Evolutionary conservation across 345 rosid genomes (phyloP).

Genomic region (Acer negundo): DNA sequence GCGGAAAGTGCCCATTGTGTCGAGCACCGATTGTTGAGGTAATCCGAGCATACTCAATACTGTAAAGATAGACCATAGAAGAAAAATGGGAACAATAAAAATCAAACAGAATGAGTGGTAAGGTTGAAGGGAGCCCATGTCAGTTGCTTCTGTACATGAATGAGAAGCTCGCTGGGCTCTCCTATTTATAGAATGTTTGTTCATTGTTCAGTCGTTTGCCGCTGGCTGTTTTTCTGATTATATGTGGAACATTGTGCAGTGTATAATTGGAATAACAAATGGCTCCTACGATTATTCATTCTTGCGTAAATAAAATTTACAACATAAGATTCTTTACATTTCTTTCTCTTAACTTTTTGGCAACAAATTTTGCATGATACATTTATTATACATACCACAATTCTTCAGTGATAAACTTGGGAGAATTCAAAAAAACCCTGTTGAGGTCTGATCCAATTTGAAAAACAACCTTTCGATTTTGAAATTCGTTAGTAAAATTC

Average conservation of each 20-base stretch:
- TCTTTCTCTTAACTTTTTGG: background rate
- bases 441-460: too few species aligned
- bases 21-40: constrained; percentile 96
- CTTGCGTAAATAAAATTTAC: constrained; percentile 46
- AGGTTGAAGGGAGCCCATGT: constrained; percentile 19
- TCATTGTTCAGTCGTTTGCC: constrained; percentile 27
- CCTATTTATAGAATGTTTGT: constrained; percentile 24
- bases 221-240: constrained; percentile 41
- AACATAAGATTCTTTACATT: constrained; percentile 16
- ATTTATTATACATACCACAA: too few species aligned
- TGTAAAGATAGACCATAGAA: constrained; percentile 42
- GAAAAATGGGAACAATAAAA: constrained; percentile 16
- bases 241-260: constrained; percentile 32
- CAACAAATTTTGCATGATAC: too few species aligned
- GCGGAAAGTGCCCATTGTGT: constrained; percentile 96
- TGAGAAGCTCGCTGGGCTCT: constrained; percentile 17
- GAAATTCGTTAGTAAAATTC: too few species aligned
- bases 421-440: too few species aligned
- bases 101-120: constrained; percentile 22
- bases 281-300: constrained; percentile 46
- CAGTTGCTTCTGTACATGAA: constrained; percentile 15
- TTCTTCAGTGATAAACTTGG: too few species aligned
- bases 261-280: constrained; percentile 55
- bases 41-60: constrained; percentile 92
- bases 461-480: too few species aligned